These are phyloP conservation scores for Backusella tuberculispora DNA, from an alignment of 192 early-diverging fungal species.

Conservation along the genomic window DNA sequence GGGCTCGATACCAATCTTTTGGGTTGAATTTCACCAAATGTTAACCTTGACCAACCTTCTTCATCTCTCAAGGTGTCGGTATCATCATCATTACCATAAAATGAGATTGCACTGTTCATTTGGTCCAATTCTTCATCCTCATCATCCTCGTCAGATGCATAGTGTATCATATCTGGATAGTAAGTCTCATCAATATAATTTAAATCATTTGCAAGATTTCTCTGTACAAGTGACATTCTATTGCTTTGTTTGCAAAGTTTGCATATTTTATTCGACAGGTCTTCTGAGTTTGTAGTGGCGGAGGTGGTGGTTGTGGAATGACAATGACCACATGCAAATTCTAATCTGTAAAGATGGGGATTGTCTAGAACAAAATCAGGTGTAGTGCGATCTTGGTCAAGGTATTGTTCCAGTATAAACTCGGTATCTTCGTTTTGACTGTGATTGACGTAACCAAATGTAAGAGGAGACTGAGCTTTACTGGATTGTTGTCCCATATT, in stretches of 20 bases:
- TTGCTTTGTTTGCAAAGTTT: conserved; percentile 20
- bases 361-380: conserved; percentile 29
- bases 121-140: conserved; percentile 20
- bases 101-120: background rate
- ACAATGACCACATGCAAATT: conserved; percentile 23
- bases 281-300: background rate
- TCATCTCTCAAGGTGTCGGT: conserved; percentile 2
- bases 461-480: conserved; percentile 29
- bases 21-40: conserved; percentile 23
- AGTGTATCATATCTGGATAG: conserved; percentile 23
- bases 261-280: background rate
- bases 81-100: conserved; percentile 25
- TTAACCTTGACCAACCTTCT: conserved; percentile 28
- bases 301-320: background rate
- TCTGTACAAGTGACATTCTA: conserved; percentile 25
- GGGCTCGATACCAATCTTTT: conserved; percentile 11
- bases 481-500: conserved; percentile 31
- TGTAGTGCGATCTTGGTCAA: background rate
- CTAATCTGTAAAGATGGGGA: conserved; percentile 29
- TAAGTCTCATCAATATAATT: conserved; percentile 43
- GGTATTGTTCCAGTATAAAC: background rate
- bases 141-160: conserved; percentile 14
- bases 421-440: conserved; percentile 7
- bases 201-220: conserved; percentile 33
- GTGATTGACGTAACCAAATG: conserved; percentile 30